A percentile compares a stretch with the other conserved stretches of the same genome.
Conservation (phyloP, 805 yeast species). For the Jamesozyma spencerorum region DNA sequence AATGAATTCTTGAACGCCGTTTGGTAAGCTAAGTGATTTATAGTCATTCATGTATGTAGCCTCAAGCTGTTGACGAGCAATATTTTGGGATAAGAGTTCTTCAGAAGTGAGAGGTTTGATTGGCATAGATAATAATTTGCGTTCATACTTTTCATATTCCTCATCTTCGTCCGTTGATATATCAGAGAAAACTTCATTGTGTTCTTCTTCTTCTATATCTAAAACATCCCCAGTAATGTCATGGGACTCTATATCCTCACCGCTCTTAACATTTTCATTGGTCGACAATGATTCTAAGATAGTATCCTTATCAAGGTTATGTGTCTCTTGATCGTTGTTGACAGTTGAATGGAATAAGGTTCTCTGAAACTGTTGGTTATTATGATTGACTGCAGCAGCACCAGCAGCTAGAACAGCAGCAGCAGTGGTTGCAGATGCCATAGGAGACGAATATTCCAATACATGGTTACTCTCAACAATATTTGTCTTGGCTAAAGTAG, state of each 20-base stretch:
- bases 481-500: slow-evolving; percentile 13
- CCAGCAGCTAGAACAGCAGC: slow-evolving; percentile 23
- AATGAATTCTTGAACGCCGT: slow-evolving; percentile 30
- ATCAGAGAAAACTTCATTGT: background rate
- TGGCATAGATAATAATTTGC: slow-evolving; percentile 6
- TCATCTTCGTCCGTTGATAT: slow-evolving; percentile 9
- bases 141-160: slow-evolving; percentile 13
- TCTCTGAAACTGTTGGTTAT: slow-evolving; percentile 17
- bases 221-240: background rate
- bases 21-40: slow-evolving; percentile 21
- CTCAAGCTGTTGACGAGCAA: slow-evolving; percentile 9
- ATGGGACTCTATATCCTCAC: background rate
- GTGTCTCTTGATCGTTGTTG: background rate
- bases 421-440: slow-evolving; percentile 16
- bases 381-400: slow-evolving; percentile 20
- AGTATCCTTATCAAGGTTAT: background rate
- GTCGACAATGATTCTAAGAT: background rate
- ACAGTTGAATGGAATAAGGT: background rate
- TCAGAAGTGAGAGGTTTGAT: slow-evolving; percentile 11
- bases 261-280: background rate
- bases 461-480: background rate
- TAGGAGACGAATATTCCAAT: slow-evolving; percentile 2
- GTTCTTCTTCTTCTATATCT: background rate
- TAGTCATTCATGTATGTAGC: slow-evolving; percentile 11
- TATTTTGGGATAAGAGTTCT: slow-evolving; percentile 8